Base-by-base conservation (phyloP, 2,329 filamentous ascomycete genomes). In the Colletotrichum lentis region DNA sequence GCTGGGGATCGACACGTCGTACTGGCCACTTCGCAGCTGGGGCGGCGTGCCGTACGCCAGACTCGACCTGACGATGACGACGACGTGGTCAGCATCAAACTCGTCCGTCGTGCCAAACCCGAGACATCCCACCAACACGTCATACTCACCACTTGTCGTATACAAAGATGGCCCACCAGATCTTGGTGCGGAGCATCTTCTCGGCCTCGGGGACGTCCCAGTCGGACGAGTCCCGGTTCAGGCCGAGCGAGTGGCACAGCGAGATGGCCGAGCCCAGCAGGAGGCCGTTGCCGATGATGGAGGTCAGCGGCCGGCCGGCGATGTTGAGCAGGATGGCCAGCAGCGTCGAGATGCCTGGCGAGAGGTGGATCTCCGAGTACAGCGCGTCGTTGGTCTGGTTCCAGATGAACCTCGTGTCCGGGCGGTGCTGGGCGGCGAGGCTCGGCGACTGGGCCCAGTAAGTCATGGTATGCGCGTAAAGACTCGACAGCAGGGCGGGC, bases 361-460 rank as follows among this genome's bases (percentile, higher is more conserved):
- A 85, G 1, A 86, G 81, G 57, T 87, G 83, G 7, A 89, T 83
- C 66, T 90, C 87, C 0, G 84, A 86, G 70, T 88, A 86, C 3
- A 88, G 78, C 1, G 87, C 86, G 60, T 86, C 85, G 22, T 84
- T 86, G 7, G 86, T 86, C 66, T 88, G 81, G 66, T 90, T 90
- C 82, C 88, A 88, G 10, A 87, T 83, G 73, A 87, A 90, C 52
- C 86, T 83, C 47, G 82, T 80, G 72, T 90, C 87, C 0, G 87
- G 87, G 55, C 83, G 80, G 5, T 83, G 81, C 65, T 85, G 81
- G 5, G 76, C 76, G 5, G 78, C 76, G 3, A 85, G 73, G 4
- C 79, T 75, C 0, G 79, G 79, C 0, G 82, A 83, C 60, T 82
- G 81, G 31, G 81, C 80, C 87, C 88, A 90, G 72, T 86, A 88